Base-by-base conservation (phyloP, 176 grass and related monocot genomes). In the Oryza nivara region DNA sequence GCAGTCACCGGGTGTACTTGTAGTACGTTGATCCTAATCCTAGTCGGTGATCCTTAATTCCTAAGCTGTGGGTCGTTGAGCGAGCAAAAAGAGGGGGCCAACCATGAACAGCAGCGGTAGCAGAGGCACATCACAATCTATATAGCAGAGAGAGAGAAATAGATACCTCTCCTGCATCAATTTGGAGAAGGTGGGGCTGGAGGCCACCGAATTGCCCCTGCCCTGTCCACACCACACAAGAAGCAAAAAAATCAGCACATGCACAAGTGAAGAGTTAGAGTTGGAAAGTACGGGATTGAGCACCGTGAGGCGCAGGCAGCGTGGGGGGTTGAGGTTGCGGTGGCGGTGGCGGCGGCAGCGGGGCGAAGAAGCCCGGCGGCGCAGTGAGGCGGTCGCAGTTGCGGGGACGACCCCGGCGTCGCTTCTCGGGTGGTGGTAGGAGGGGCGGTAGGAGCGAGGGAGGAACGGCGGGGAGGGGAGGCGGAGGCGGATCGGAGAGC, bases 121-220 rank as follows among this genome's bases (percentile, higher is more conserved):
- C 17, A 82, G 49, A 61, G 5, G 35, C 35, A 36, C 0, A 36
- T 36, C 35, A 36, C 35, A 36, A 22, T 1, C 8, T 7, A 22
- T 19, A 63, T 2, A 61, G 20, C 35, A 56, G 52, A 56, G 1
- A 17, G 1, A 17, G 40, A 41, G 40, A 41, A 7, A 54, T 6
- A 49, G 14, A 67, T 90, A 90, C 88, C 88, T 90, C 80, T 64
- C 84, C 88, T 3, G 36, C 74, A 32, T 58, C 47, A 69, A 90
- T 74, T 82, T 56, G 86, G 74, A 90, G 84, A 26, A 90, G 14
- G 68, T 83, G 88, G 7, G 80, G 84, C 15, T 86, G 80, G 49
- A 90, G 48, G n/a, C 84, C 84, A 61, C 80, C 30, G 40, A 51
- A 60, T 16, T 90, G 74, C 2, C 67, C 44, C 11, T 74, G 64